Base-by-base conservation (phyloP, 1,284 basidiomycete genomes). In the Ganoderma lucidum region DNA sequence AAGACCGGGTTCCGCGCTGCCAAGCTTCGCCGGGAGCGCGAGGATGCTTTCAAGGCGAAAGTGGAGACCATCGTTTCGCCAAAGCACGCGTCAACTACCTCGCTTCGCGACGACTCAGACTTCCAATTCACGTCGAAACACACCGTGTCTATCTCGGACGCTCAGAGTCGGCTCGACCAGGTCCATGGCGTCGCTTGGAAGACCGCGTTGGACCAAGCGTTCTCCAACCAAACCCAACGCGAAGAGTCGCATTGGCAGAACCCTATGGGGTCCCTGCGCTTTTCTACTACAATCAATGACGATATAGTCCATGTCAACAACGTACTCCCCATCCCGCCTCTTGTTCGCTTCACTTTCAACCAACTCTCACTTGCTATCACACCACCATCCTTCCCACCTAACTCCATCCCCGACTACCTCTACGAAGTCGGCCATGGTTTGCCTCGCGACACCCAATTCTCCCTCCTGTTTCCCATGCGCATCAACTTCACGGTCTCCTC, bases 381-480 rank as follows among this genome's bases (percentile, higher is more conserved):
- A 1, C 85, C 84, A 15, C 94, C 96, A 1, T 86, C 87, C 1
- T 95, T 95, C 76, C 81, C 86, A n/a, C 70, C 79, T 8, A 81
- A 84, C 23, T 78, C 85, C 2, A 82, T 97, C 19, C 76, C 90
- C 12, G 86, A 92, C 71, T 97, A 95, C 80, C 81, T 96, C 55
- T 77, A 89, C 70, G 85, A 90, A 62, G 88, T 93, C 71, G 95
- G 95, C 23, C 80, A 81, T 67, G 92, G 92, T 9, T 79, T 96
- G 59, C 95, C 95, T 0, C 82, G 80, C 51, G 88, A 93, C 69
- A 92, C 91, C 0, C 77, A 88, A 72, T 98, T 93, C 79, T 92
- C 94, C 14, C 84, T 98, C 39, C 85, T 98, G 69, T 81, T 98
- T 5, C 97, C 97, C 1, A 81, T 98, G 75, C 92, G 96, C 76